Evolutionary conservation across 2,329 filamentous ascomycete genomes (phyloP).

Genomic region (Aspergillus hortae): DNA sequence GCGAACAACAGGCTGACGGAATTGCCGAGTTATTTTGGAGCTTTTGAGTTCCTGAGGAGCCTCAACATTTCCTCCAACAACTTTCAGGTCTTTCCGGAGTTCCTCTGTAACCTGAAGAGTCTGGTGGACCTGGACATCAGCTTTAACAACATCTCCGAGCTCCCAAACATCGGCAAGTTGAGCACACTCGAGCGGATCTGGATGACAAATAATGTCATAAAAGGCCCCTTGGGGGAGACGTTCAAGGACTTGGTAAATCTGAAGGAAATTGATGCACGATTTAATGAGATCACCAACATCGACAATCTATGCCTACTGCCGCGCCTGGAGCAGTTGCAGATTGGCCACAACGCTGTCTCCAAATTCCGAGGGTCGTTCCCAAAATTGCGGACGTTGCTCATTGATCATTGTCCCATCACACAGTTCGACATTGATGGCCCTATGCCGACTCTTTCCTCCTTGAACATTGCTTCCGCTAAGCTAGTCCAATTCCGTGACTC

Average conservation of each 20-base stretch:
- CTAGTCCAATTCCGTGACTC: constrained; percentile 82
- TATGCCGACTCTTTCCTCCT: constrained; percentile 74
- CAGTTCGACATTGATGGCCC: constrained; percentile 79
- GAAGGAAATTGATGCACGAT: constrained; percentile 90
- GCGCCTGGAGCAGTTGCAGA: constrained; percentile 79
- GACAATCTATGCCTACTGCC: constrained; percentile 81
- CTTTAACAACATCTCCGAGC: constrained; percentile 80
- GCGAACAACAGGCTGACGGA: constrained; percentile 85
- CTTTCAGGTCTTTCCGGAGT: constrained; percentile 77
- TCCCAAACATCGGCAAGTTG: constrained; percentile 78
- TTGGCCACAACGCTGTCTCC: constrained; percentile 90
- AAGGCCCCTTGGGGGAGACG: constrained; percentile 67
- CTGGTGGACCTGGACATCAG: constrained; percentile 93
- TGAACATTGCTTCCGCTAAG: constrained; percentile 90
- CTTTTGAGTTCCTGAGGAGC: constrained; percentile 73
- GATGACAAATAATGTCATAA: constrained; percentile 90
- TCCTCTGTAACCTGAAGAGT: constrained; percentile 76
- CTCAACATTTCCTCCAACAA: constrained; percentile 94
- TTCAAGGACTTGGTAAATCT: constrained; percentile 72
- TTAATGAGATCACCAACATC: constrained; percentile 85
- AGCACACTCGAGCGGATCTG: constrained; percentile 81
- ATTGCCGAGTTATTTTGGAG: constrained; percentile 77
- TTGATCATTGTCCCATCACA: constrained; percentile 94
- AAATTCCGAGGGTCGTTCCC: constrained; percentile 87
- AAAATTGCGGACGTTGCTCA: constrained; percentile 74